Evolutionary conservation across 2,329 filamentous ascomycete genomes (phyloP).

Genomic region (Trichoderma endophyticum): DNA sequence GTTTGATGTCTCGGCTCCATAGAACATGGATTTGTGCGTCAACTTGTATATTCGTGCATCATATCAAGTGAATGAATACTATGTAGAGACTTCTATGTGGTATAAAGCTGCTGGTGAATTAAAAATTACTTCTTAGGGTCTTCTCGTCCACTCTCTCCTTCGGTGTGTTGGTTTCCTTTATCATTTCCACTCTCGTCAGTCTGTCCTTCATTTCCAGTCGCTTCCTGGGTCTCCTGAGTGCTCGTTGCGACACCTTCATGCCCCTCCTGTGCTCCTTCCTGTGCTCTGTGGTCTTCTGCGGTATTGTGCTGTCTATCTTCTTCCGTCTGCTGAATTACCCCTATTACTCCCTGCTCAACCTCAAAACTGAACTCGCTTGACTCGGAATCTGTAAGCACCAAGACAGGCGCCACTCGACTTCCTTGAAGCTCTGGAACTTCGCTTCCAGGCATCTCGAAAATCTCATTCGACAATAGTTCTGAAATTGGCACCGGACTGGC

Average conservation of each 20-base stretch:
- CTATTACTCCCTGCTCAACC: not conserved
- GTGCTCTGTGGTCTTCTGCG: not conserved
- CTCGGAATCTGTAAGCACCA: conserved; percentile 1
- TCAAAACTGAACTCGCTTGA: conserved; percentile 11
- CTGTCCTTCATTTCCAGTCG: not conserved
- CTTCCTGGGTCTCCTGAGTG: not conserved
- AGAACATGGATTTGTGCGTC: not conserved
- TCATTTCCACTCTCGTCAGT: not conserved
- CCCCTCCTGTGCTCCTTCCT: not conserved
- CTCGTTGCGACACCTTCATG: not conserved
- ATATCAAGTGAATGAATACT: not conserved
- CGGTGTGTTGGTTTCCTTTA: not conserved
- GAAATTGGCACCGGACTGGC: conserved; percentile 6
- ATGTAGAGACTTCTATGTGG: not conserved
- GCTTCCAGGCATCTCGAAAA: conserved; percentile 20
- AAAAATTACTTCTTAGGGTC: not conserved
- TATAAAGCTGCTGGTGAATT: not conserved
- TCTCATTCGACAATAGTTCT: conserved; percentile 16
- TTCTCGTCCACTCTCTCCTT: not conserved
- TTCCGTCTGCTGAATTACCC: not conserved
- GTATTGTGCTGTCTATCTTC: not conserved
- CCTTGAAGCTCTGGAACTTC: conserved; percentile 19
- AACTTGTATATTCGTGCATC: not conserved
- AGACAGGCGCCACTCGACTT: not conserved
- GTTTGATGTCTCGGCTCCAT: not conserved